Conservation (phyloP, 805 yeast genomes). For the Candida rishiriensis region DNA sequence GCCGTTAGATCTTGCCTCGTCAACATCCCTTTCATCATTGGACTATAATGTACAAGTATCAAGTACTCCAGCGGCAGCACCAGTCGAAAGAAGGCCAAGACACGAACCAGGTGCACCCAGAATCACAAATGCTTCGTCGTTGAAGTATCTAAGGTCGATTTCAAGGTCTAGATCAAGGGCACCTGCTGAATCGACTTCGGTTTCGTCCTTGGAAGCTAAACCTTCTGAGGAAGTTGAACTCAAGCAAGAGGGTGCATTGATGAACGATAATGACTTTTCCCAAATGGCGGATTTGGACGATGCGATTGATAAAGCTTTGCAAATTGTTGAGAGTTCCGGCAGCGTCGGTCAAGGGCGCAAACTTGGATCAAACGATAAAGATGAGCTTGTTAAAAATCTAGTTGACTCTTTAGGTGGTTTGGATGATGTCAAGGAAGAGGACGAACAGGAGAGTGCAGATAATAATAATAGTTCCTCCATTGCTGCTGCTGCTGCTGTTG, state of each 20-base stretch:
- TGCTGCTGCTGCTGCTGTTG: no score
- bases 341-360: slow-evolving; percentile 17
- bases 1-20: slow-evolving; percentile 31
- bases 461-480: no score
- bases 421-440: slow-evolving; percentile 17
- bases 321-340: slow-evolving; percentile 24
- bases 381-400: slow-evolving; percentile 15
- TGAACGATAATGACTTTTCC: slow-evolving; percentile 44
- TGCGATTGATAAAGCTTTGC: slow-evolving; percentile 45
- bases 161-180: slow-evolving; percentile 61
- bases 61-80: slow-evolving; percentile 28
- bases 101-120: slow-evolving; percentile 31
- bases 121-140: slow-evolving; percentile 33
- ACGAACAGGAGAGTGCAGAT: slow-evolving; percentile 15
- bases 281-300: slow-evolving; percentile 45
- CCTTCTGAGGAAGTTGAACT: slow-evolving; percentile 35
- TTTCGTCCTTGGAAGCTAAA: slow-evolving; percentile 22
- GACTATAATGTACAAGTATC: slow-evolving; percentile 8
- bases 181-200: slow-evolving; percentile 25
- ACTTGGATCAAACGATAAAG: slow-evolving; percentile 6
- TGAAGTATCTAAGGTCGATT: slow-evolving; percentile 58
- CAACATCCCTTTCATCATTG: not conserved
- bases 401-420: slow-evolving; percentile 12
- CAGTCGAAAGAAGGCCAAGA: slow-evolving; percentile 35
- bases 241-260: slow-evolving; percentile 53